Evolutionary conservation across 2,329 filamentous ascomycete species (phyloP).

Genomic region (Chalara sp.): DNA sequence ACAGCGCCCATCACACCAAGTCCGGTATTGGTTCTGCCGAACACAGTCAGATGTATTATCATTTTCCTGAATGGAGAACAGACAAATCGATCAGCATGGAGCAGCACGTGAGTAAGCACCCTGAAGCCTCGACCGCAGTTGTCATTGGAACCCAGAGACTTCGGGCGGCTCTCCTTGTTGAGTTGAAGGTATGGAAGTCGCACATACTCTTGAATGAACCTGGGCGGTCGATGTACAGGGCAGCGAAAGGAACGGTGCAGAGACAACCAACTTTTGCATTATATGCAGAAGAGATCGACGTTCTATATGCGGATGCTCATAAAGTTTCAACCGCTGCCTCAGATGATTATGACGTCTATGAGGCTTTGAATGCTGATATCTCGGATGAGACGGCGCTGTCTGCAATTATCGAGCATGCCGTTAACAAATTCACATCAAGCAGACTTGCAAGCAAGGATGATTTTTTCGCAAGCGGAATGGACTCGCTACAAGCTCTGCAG

Average conservation of each 20-base stretch:
- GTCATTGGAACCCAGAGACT: slow-evolving; percentile 29
- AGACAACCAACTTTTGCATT: slow-evolving; percentile 23
- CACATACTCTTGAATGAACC: slow-evolving; percentile 26
- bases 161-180: slow-evolving; percentile 31
- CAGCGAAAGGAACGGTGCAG: slow-evolving; percentile 33
- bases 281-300: slow-evolving; percentile 27
- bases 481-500: slow-evolving; percentile 5
- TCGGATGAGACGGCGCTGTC: not conserved
- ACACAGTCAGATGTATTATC: slow-evolving; percentile 34
- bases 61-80: slow-evolving; percentile 38
- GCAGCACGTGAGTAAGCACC: slow-evolving; percentile 27
- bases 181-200: slow-evolving; percentile 25
- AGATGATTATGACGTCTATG: too few relatives aligned
- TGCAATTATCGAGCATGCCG: not conserved
- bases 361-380: not conserved
- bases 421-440: not conserved
- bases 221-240: slow-evolving; percentile 28
- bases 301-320: slow-evolving; percentile 23
- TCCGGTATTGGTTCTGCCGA: slow-evolving; percentile 28
- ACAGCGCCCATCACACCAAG: slow-evolving; percentile 29
- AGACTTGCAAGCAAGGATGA: slow-evolving; percentile 1
- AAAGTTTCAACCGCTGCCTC: not conserved
- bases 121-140: slow-evolving; percentile 22
- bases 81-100: slow-evolving; percentile 34
- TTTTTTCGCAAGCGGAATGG: slow-evolving; percentile 5